Percentiles rank a stretch among this genome's conserved stretches.
phyloP scores from a whole-genome alignment of 2,329 filamentous ascomycete genomes.

The Alternaria sp. region DNA sequence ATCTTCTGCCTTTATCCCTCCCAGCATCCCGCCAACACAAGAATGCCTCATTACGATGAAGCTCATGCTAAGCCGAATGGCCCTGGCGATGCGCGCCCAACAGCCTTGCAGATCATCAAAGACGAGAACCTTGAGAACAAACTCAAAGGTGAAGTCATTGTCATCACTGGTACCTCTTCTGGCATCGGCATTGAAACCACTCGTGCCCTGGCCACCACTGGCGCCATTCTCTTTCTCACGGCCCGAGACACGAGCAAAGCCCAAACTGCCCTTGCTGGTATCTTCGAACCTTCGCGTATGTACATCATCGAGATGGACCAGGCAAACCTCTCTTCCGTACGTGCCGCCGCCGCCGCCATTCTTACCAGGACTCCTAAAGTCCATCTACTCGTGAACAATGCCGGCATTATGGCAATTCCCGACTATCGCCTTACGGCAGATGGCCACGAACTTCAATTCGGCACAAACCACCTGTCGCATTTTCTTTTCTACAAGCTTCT shows the following conservation, averaged over 20 bases:
- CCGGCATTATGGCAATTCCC: slow-evolving; percentile 52
- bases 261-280: slow-evolving; percentile 15
- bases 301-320: slow-evolving; percentile 44
- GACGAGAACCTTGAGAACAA: slow-evolving; percentile 48
- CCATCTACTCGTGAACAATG: slow-evolving; percentile 54
- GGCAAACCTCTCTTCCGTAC: slow-evolving; percentile 25
- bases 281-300: slow-evolving; percentile 33
- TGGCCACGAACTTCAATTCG: slow-evolving; percentile 49
- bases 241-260: slow-evolving; percentile 54
- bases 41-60: not conserved
- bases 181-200: slow-evolving; percentile 39
- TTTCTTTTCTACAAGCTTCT: slow-evolving; percentile 54
- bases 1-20: not conserved
- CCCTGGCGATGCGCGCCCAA: slow-evolving; percentile 51
- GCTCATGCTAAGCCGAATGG: slow-evolving; percentile 33
- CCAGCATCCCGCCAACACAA: not conserved
- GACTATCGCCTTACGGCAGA: slow-evolving; percentile 43
- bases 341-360: slow-evolving; percentile 25
- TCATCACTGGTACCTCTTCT: slow-evolving; percentile 38
- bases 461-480: slow-evolving; percentile 57
- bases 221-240: slow-evolving; percentile 52
- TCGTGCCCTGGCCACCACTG: slow-evolving; percentile 53
- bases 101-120: slow-evolving; percentile 49
- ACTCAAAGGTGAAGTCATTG: slow-evolving; percentile 32
- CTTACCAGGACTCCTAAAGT: slow-evolving; percentile 26